Evolutionary conservation across 1,284 basidiomycete genomes (phyloP), one percentile per base, ranked within the genome.

Genomic region (Sanghuangporus weigelae): DNA sequence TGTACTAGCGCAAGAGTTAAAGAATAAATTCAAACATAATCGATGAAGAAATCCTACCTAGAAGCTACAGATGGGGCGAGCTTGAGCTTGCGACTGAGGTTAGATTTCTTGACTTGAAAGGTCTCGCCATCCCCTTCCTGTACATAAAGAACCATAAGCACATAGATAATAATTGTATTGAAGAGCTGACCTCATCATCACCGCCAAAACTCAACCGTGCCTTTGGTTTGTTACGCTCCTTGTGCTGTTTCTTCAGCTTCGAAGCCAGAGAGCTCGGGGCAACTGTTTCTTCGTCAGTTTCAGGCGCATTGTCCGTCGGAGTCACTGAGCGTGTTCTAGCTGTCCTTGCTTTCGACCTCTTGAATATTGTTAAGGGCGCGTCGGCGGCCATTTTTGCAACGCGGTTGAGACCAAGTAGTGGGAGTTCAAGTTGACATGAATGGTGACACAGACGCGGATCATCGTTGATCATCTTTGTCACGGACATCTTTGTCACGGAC

Each of bases 201-300:
- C 77, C 88, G 6, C 92, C 93, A 76, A 96, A 96, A 72, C 93
- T 95, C 63, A 96, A 77, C 59, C 82, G 79, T 2, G 87, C 81
- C 70, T 86, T 87, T 21, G 83, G 79, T 70, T 85, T 86, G 5
- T 79, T 72, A 66, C 84, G 85, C 70, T 76, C 72, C 69, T 85
- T 87, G 59, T 77, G 75, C 72, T 88, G 87, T 68, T 81, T 86
- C 79, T 87, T 92, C 63, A 90, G 70, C 72, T 87, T 90, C 5
- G 84, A 74, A 1, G 81, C 85, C 55, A 89, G 72, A 0, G 79
- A 79, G 63, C 78, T 84, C 3, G 87, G 85, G 0, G 86, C 81
- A 0, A 82, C 78, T 48, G 75, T 73, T 4, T 51, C 35, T 53
- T 62, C 38, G 62, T 61, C 10, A 8, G 11, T 14, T 48, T 19